Conservation (phyloP, 192 early-diverging fungal genomes). For the Backusella psychrophila region DNA sequence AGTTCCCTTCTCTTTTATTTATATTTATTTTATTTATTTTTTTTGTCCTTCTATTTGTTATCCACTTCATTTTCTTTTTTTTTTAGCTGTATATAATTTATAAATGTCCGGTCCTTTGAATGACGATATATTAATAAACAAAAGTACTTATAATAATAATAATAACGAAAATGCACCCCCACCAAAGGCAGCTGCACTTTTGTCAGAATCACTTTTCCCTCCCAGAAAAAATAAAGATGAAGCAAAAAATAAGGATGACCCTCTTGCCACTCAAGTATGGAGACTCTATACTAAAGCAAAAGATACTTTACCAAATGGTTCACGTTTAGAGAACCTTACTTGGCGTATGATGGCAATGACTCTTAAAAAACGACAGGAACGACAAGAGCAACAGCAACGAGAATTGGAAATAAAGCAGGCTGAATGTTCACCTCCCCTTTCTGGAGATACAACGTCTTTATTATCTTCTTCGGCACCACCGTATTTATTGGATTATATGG, state of each 20-base stretch:
- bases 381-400: neutral
- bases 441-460: slow-evolving; percentile 29
- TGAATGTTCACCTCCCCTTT: slow-evolving; percentile 16
- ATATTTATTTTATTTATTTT: neutral
- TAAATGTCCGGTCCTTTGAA: slow-evolving; percentile 5
- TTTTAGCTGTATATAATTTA: neutral
- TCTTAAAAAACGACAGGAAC: slow-evolving; percentile 36
- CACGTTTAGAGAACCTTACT: slow-evolving; percentile 77
- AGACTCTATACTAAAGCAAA: slow-evolving; percentile 80
- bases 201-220: slow-evolving; percentile 38
- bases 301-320: slow-evolving; percentile 73
- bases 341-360: slow-evolving; percentile 84
- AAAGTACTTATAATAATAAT: neutral
- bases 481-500: slow-evolving; percentile 19
- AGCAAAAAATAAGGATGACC: slow-evolving; percentile 46
- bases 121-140: neutral
- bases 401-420: neutral
- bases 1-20: neutral
- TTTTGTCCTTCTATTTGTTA: slow-evolving; percentile 4
- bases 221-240: slow-evolving; percentile 31
- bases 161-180: slow-evolving; percentile 13
- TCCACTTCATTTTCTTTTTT: neutral
- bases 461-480: slow-evolving; percentile 41
- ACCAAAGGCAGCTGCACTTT: slow-evolving; percentile 25
- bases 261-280: slow-evolving; percentile 66